These are phyloP conservation scores for Fallopia convolvulus DNA, from an alignment of 148 eudicot species.

Conservation along the genomic window DNA sequence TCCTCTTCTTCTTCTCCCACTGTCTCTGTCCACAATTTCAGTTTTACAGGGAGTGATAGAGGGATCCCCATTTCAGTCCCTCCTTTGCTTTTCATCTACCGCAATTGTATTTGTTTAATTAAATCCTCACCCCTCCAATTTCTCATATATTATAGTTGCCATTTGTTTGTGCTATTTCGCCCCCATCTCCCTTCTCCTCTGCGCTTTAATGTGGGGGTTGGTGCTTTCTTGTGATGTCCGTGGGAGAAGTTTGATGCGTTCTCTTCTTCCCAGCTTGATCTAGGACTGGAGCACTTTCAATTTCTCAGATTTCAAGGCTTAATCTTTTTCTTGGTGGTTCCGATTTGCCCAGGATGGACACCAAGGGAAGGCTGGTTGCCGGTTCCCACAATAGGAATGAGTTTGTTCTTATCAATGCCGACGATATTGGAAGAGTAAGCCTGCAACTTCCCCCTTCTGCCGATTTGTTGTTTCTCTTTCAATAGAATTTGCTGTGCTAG, in stretches of 20 bases:
- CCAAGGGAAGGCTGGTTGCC: constrained; percentile 57
- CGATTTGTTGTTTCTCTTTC: not conserved
- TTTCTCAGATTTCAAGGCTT: constrained; percentile 1
- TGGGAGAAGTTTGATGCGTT: constrained; percentile 15
- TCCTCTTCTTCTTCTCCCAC: not conserved
- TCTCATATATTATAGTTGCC: not conserved
- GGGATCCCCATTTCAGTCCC: not conserved
- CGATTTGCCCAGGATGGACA: constrained; percentile 37
- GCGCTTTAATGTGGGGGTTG: constrained; percentile 31
- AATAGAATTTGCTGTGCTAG: not conserved
- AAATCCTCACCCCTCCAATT: not conserved
- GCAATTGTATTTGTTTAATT: not conserved
- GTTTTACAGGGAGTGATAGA: not conserved
- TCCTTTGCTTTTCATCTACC: constrained; percentile 2
- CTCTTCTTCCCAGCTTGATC: not conserved
- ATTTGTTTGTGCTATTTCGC: not conserved
- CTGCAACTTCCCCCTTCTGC: not conserved
- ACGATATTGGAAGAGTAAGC: constrained; percentile 63
- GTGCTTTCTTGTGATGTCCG: constrained; percentile 22
- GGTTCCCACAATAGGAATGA: constrained; percentile 76
- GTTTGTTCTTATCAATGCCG: constrained; percentile 70
- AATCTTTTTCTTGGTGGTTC: constrained; percentile 11
- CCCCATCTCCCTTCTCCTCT: not conserved
- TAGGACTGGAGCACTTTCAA: not conserved
- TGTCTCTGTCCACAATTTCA: constrained; percentile 10